Percentiles rank a stretch among this genome's conserved stretches.
Conservation (phyloP, 805 yeast genomes). For the Teunomyces tritomae region DNA sequence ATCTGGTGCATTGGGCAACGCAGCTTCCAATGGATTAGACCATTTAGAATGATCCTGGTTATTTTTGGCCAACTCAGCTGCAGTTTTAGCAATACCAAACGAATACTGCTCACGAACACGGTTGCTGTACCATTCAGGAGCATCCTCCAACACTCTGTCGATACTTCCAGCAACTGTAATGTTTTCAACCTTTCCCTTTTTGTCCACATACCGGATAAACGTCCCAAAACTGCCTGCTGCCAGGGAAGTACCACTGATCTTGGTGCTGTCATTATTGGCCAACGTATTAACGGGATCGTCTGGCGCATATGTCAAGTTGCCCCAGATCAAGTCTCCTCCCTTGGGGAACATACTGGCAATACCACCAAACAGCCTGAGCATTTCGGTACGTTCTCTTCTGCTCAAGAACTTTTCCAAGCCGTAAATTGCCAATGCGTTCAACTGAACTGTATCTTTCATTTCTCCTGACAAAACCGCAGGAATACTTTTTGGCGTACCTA, state of each 20-base stretch:
- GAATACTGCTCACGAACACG: constrained; percentile 73
- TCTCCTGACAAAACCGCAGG: constrained; percentile 95
- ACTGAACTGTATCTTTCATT: constrained; percentile 95
- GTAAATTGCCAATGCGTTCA: constrained; percentile 88
- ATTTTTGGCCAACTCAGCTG: constrained; percentile 59
- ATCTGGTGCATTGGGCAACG: constrained; percentile 91
- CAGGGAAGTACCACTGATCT: constrained; percentile 14
- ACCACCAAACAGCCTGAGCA: constrained; percentile 90
- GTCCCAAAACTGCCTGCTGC: constrained; percentile 14
- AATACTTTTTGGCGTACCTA: constrained; percentile 94
- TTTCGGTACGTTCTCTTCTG: constrained; percentile 80
- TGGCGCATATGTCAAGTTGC: constrained; percentile 63
- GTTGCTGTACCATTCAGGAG: constrained; percentile 75
- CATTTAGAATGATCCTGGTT: constrained; percentile 76
- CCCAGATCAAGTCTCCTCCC: constrained; percentile 93
- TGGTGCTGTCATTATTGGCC: constrained; percentile 12
- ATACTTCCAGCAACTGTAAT: constrained; percentile 68
- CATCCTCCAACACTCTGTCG: constrained; percentile 56
- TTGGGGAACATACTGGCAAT: constrained; percentile 94
- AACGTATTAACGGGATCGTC: constrained; percentile 54
- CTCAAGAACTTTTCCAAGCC: constrained; percentile 94
- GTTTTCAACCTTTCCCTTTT: constrained; percentile 35
- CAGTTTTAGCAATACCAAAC: constrained; percentile 65
- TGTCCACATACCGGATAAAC: constrained; percentile 9
- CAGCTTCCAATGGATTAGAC: constrained; percentile 92